Evolutionary conservation across 179 eudicot species (phyloP), one percentile per base, ranked within the genome.

Genomic region (Spergularia azorica): DNA sequence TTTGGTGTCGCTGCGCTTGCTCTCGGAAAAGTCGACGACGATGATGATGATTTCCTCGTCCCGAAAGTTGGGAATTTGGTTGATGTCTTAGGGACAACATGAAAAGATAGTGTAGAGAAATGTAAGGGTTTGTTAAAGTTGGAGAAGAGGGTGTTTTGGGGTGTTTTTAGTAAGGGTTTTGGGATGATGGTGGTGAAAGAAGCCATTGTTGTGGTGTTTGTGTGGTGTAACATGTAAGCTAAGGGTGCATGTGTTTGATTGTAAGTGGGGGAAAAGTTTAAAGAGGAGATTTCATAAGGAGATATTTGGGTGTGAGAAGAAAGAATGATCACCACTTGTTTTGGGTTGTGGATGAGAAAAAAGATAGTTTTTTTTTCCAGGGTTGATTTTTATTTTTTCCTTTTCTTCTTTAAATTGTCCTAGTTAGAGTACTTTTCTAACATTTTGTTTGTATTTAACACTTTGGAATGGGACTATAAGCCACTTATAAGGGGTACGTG

Each of bases 271-370:
- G 21, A 69, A 69, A 51, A 69, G 51, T 11, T 69, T 51, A 21
- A 77, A 59, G 79, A 77, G 50, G 39, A 70, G 32, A 65, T 51
- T 63, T 15, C 10, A 17, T 9, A 61, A 39, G 57, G 21, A 32
- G 48, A 58, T 11, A 55, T 52, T 18, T 65, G 20, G 48, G 54
- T 66, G 65, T 10, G 13, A 56, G 3, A 10, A 46, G 62, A 8
- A 50, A 14, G 63, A 38, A 50, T 70, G 58, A 9, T 15, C 55
- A 64, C 84, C 84, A 78, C 84, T 67, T 66, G 11, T 73, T 77
- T 71, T 69, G 6, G 15, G 72, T 12, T 77, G 76, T 82, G 84
- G 84, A 77, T 82, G 84, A 81, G 79, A 73, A 36, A 11, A n/a
- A 41, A 68, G 64, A 73, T 77, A 57, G 16, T 76, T 20, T 55